phyloP scores from a whole-genome alignment of 495 filamentous ascomycete genomes.

The Aspergillus funiculosus region DNA sequence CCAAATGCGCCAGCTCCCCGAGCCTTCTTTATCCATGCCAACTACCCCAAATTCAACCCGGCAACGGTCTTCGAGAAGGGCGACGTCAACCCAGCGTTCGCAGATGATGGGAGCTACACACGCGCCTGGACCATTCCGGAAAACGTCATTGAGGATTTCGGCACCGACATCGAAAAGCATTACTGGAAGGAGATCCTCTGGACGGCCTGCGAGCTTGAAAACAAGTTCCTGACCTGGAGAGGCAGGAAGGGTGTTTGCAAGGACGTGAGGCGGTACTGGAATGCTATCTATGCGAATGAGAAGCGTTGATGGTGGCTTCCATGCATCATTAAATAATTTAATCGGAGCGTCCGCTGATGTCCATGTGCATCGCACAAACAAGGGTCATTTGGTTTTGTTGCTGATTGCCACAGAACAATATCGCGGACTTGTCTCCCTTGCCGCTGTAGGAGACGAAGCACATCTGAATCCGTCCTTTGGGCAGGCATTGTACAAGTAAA shows the following conservation, averaged over 20 bases:
- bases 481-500: too few relatives aligned
- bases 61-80: slow-evolving; percentile 35
- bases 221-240: slow-evolving; percentile 34
- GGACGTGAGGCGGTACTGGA: slow-evolving; percentile 25
- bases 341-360: too few relatives aligned
- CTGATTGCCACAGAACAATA: too few relatives aligned
- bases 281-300: slow-evolving; percentile 20
- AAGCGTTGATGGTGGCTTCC: neutral
- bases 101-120: slow-evolving; percentile 32
- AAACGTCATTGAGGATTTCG: slow-evolving; percentile 32
- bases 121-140: slow-evolving; percentile 41
- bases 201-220: slow-evolving; percentile 43
- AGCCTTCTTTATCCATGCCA: slow-evolving; percentile 47
- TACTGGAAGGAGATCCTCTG: slow-evolving; percentile 47
- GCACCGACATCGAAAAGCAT: slow-evolving; percentile 43
- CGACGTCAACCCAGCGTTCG: slow-evolving; percentile 30
- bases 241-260: slow-evolving; percentile 28
- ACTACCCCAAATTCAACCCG: slow-evolving; percentile 48
- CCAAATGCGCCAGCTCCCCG: slow-evolving; percentile 18
- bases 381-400: too few relatives aligned
- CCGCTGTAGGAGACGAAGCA: too few relatives aligned
- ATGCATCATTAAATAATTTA: too few relatives aligned
- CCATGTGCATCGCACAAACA: too few relatives aligned
- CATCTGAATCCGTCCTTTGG: too few relatives aligned
- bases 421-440: too few relatives aligned